Base-by-base conservation (phyloP, 805 yeast species). In the Metschnikowia arizonensis region DNA sequence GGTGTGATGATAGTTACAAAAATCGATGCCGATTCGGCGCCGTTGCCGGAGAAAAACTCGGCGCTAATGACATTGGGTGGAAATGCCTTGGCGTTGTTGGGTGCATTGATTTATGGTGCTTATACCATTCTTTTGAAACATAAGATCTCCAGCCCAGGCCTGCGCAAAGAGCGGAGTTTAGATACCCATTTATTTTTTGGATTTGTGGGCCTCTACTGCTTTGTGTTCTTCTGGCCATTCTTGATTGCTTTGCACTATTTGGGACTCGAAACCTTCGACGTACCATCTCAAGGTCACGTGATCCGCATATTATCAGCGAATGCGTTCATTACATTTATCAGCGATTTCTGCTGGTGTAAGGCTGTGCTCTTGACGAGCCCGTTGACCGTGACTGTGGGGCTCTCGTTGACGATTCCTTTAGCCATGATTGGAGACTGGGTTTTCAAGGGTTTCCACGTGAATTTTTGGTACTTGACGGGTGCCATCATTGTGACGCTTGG, bases 271-370 rank as follows among this genome's bases (percentile, higher is more conserved):
- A 65, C 62, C 7, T 83, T 93, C 50, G 89, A 79, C 56, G 57
- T 84, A 35, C 98, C 98, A 1, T 69, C 74, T 0, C 64, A 77
- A 1, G 50, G 66, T 0, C 69, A 71, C 31, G 79, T 84, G 3
- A 68, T 81, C 57, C 46, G 64, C 1, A 69, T 89, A 2, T 66
- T 91, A 5, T 41, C 76, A 0, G 50, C 79, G 38, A 93, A 93
- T 62, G 85, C 90, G 47, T 58, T 79, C 29, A 81, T 88, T 33
- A 88, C 97, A 0, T 83, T 93, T 54, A 65, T 90, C 12, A 84
- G 95, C 32, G 99, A 93, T 62, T 89, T 84, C 56, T 82, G 95
- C 58, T 93, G 99, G 99, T 96, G 96, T 28, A 81, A 88, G 51
- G 95, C 98, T 0, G 93, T 90, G 79, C 74, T 93, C 26, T 69